Evolutionary conservation across 2,329 filamentous ascomycete genomes (phyloP), one percentile per base, ranked within the genome.

Genomic region (Fusarium denticulatum): DNA sequence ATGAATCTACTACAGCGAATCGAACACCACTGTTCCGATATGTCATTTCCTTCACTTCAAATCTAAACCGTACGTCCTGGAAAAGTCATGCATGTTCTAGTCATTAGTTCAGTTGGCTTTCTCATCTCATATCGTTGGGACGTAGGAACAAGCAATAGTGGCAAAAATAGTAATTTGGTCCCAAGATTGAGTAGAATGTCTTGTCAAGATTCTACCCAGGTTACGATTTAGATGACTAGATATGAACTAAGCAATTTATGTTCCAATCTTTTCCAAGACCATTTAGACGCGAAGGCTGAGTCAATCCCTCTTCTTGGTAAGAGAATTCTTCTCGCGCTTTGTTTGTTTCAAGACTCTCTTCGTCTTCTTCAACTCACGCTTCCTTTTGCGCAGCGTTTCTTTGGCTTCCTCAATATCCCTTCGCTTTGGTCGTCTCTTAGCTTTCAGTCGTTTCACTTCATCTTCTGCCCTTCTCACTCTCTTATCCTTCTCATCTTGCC

Each of bases 61-160:
- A 10, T 11, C 0, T 24, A 10, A 3, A 6, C 3, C 6, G 3
- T 16, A 11, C 1, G 6, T 50, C 6, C 47, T 34, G 4, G 4
- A 24, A 34, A 50, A 12, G 11, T 1, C 16, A 5, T 22, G 26
- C 20, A 7, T 24, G 30, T 11, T 24, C 30, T 20, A 14, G 4
- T 7, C 4, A 15, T 24, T 6, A 34, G 12, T 34, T 11, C 12
- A 5, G 5, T 24, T 15, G 20, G 3, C 45, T 28, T 22, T 15
- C 18, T 10, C 7, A 2, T n/a, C 22, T n/a, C 15, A 1, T 20
- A 8, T 7, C 3, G 6, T 7, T 3, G 15, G 12, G 3, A 14
- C 7, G 9, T 16, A 7, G 15, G 46, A 32, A 24, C 22, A n/a
- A n/a, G 28, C 11, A 24, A 14, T 3, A 10, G 22, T 32, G 11